Evolutionary conservation across 805 yeast species (phyloP), one percentile per base, ranked within the genome.

Genomic region (Candida pseudofarinosa): DNA sequence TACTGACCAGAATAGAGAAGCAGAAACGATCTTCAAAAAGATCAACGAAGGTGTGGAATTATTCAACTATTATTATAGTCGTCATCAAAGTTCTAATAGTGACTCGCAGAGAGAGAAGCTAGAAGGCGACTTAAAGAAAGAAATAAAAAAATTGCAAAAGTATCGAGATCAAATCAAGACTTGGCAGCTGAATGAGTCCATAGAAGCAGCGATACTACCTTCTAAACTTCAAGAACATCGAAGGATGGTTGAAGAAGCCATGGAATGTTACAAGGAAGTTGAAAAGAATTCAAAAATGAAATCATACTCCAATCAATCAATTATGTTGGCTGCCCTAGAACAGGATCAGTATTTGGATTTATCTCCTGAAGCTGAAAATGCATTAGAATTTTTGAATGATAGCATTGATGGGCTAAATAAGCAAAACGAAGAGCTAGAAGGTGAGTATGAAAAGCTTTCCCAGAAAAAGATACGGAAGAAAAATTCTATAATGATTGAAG

Each of bases 1-100:
- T 41, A 44, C 44, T 42, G 42, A 45, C 49, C 14, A 12, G 42
- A 19, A 13, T 40, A 67, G 73, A 50, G 73, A 67, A 48, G 68
- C 67, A 37, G 73, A 67, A 45, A 62, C 67, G 30, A 60, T 70
- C 41, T 70, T 71, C 58, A 71, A 71, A 42, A 68, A 69, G 45
- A 69, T 71, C 41, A 71, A 62, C 45, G 76, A 71, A 46, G 76
- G 76, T 14, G 57, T 71, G 44, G 73, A 70, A 46, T 65, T 65
- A 33, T 71, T 71, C 53, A 69, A 70, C 46, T 70, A 71, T 48
- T 70, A 71, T 51, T 67, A 60, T 50, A 64, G 68, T n/a, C 58
- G 76, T 32, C 71, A 69, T 39, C 73, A 70, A 45, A 53, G 69
- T 43, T 48, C 53, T 55, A 46, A 62, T 46, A 64, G 64, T 45